Base-by-base conservation (phyloP, 768 basidiomycete genomes). In the Lepiota subincarnata region DNA sequence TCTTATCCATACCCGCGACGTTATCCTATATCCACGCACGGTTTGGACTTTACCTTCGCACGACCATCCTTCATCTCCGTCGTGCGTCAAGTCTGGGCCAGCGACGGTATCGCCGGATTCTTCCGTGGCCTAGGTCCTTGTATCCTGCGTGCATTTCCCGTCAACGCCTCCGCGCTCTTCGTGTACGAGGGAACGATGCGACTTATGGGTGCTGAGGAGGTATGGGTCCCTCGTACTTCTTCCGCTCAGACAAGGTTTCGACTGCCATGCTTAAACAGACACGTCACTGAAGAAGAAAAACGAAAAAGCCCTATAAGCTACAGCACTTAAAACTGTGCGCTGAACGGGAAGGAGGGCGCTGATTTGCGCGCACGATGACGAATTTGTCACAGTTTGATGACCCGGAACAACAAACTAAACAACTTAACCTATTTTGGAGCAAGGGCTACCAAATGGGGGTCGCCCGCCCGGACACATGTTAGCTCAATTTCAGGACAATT, bases 111-210 rank as follows among this genome's bases (percentile, higher is more conserved):
- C 37, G 56, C 69, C 38, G 84, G 84, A 28, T 86, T 81, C 62
- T 81, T 76, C 67, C 77, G 87, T 58, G 89, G 88, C 1, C 70
- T 89, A 22, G 79, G 77, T 10, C 87, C 87, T 31, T 81, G 80
- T 52, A 69, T 88, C 20, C 67, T 90, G 55, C 75, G 88, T 56
- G 86, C 89, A 16, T 87, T 90, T 68, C 89, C 89, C 12, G 79
- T 82, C 0, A 92, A 92, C 64, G 87, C 88, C 0, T 85, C 81
- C 44, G 89, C 88, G 0, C 74, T 87, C 44, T 87, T 87, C 59
- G 88, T 89, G 2, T 92, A 87, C 66, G 88, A 90, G 69, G 84
- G 81, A 37, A 73, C 84, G 22, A 82, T 92, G 81, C 70, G 82
- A 55, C 51, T 72, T 22, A 60, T 87, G 47, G 83, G 80, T 35